Base-by-base conservation (phyloP, 2,329 filamentous ascomycete genomes). In the Fusarium irregulare region DNA sequence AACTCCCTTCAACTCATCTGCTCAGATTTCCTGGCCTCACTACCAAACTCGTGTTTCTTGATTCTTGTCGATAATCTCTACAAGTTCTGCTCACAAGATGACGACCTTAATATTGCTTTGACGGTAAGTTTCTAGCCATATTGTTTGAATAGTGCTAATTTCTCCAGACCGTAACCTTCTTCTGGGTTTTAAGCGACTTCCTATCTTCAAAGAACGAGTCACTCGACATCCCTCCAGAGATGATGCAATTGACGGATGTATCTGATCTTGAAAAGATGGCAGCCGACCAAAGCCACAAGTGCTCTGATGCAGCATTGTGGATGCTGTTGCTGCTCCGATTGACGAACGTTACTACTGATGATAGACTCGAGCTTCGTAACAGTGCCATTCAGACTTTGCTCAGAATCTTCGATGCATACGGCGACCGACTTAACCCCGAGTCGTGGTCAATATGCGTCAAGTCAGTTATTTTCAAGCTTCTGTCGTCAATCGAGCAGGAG, bases 171-270 rank as follows among this genome's bases (percentile, higher is more conserved):
- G 93, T 97, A 11, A 97, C 95, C 0, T 96, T 97, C 76, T 97
- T 97, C 78, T 98, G 94, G 93, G 94, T 95, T 56, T 87, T 98
- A 10, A 97, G 95, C 0, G 94, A 98, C 78, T 96, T 94, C 69
- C 84, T 98, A 7, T 90, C 88, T 3, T 82, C 85, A 5, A 88
- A 87, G 71, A 88, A 85, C 56, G 84, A 83, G 61, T 83, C 85
- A 0, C 85, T 91, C 46, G 84, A 86, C 2, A 87, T 91, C 32
- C 89, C 86, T 1, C 82, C 85, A 45, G 83, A 85, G 53, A 83
- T 90, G 63, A 83, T 90, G 59, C 80, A 83, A 46, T 82, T 85
- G 65, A 76, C 85, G 64, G 81, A 88, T 73, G 74, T 74, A 13
- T 69, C 79, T 7, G 89, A 91, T 56, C 81, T 89, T 10, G 83